phyloP scores from a whole-genome alignment of 805 yeast species.

The Ogataea henricii region DNA sequence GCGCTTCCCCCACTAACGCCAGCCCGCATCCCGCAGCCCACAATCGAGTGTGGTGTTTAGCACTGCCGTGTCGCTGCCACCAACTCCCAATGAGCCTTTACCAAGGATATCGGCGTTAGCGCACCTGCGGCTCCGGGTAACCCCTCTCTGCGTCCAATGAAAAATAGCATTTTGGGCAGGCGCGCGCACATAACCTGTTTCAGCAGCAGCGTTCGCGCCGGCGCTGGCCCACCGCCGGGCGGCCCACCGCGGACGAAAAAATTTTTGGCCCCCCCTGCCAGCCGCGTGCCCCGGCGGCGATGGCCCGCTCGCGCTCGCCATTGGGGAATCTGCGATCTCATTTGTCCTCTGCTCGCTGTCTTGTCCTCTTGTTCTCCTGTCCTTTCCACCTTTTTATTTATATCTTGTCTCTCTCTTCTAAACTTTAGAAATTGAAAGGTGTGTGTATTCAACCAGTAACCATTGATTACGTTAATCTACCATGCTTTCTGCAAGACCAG shows the following conservation, averaged over 20 bases:
- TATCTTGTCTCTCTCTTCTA: slow-evolving; percentile 15
- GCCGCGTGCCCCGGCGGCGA: background rate
- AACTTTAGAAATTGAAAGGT: slow-evolving; percentile 1
- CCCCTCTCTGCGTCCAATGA: slow-evolving; percentile 11
- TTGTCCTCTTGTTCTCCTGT: slow-evolving; percentile 9
- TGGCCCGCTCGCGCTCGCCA: slow-evolving; percentile 3
- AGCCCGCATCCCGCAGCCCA: background rate
- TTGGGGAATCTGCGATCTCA: slow-evolving; percentile 5
- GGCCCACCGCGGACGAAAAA: slow-evolving; percentile 5
- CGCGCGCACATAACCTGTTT: slow-evolving; percentile 9
- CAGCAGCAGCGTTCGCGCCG: background rate
- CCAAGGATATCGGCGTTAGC: slow-evolving; percentile 8
- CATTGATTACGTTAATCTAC: slow-evolving; percentile 11
- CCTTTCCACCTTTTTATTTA: slow-evolving; percentile 15
- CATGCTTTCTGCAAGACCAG: slow-evolving; percentile 86
- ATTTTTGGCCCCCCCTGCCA: background rate
- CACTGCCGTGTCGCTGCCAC: slow-evolving; percentile 1
- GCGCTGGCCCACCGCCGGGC: background rate
- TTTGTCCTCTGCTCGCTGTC: slow-evolving; percentile 7
- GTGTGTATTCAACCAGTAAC: slow-evolving; percentile 17
- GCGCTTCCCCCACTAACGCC: background rate
- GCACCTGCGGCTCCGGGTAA: slow-evolving; percentile 3
- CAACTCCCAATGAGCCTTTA: slow-evolving; percentile 5
- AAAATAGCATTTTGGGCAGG: slow-evolving; percentile 10
- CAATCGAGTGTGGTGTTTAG: background rate